A percentile compares a stretch with the other conserved stretches of the same genome.
These are phyloP conservation scores for Tillandsia fasciculata DNA, from an alignment of 176 grass and related monocot species.

Conservation along the genomic window DNA sequence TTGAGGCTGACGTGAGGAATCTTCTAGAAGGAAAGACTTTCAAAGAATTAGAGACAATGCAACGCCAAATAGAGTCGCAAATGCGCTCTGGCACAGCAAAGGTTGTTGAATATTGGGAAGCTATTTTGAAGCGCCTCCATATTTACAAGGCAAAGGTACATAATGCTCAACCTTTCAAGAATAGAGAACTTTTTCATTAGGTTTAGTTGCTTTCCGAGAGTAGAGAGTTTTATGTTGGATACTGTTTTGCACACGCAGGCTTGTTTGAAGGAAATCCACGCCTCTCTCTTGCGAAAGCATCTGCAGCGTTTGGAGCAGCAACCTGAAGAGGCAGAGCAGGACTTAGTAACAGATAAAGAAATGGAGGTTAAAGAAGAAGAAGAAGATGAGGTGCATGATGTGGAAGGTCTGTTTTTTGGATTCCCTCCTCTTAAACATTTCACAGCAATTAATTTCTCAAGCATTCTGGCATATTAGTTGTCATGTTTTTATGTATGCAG, in stretches of 20 bases:
- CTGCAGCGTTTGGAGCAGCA: conserved; percentile 64
- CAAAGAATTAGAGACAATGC: conserved; percentile 70
- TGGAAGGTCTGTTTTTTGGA: conserved; percentile 45
- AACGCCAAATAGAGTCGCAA: conserved; percentile 82
- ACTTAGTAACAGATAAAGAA: conserved; percentile 38
- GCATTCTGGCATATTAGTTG: conserved; percentile 17
- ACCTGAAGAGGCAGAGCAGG: conserved; percentile 30
- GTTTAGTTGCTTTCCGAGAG: not conserved
- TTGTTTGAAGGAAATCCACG: conserved; percentile 80
- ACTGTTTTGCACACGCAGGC: conserved; percentile 30
- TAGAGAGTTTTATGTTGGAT: not conserved
- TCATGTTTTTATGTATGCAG: conserved; percentile 35
- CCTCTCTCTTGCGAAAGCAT: conserved; percentile 86
- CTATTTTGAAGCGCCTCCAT: conserved; percentile 82
- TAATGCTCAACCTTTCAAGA: conserved; percentile 15
- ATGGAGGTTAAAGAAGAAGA: conserved; percentile 22
- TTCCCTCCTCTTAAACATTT: conserved; percentile 16
- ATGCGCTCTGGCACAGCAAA: conserved; percentile 94
- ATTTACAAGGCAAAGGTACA: conserved; percentile 98
- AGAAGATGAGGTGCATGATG: conserved; percentile 34
- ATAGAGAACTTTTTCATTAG: conserved; percentile 8
- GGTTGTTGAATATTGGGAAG: conserved; percentile 99
- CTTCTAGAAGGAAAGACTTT: conserved; percentile 78
- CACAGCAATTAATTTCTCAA: not conserved
- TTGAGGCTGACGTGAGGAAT: conserved; percentile 80